These are phyloP conservation scores for Xylariomycetidae sp. DNA, from an alignment of 2,329 filamentous ascomycete species.

Conservation along the genomic window DNA sequence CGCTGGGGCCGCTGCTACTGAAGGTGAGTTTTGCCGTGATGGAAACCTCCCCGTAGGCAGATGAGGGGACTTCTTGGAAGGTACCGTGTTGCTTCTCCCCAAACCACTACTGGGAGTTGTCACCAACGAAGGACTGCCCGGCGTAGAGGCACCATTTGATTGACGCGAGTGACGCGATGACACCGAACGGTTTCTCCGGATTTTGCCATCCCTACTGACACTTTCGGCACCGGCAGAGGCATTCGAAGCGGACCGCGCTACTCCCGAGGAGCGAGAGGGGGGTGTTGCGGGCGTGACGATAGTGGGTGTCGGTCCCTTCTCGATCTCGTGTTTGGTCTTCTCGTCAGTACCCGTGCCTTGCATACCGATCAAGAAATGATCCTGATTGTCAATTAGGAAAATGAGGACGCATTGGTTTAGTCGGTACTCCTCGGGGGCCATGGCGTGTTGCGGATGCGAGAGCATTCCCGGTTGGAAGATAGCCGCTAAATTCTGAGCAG, in stretches of 20 bases:
- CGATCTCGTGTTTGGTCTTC: conserved; percentile 57
- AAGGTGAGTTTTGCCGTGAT: conserved; percentile 27
- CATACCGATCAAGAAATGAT: conserved; percentile 98
- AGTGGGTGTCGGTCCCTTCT: conserved; percentile 63
- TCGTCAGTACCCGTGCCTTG: conserved; percentile 97
- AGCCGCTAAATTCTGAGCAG: conserved; percentile 84
- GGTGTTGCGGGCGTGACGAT: conserved; percentile 43
- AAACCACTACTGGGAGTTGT: conserved; percentile 51
- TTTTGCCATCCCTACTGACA: conserved; percentile 69
- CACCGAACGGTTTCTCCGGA: conserved; percentile 84
- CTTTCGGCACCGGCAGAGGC: conserved; percentile 86
- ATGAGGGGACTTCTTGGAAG: conserved; percentile 79
- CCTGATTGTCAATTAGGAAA: conserved; percentile 96
- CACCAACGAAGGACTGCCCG: conserved; percentile 55
- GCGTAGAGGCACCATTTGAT: conserved; percentile 65
- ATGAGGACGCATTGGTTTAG: conserved; percentile 96
- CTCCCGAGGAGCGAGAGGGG: conserved; percentile 46
- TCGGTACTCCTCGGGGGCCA: conserved; percentile 90
- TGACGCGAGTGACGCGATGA: conserved; percentile 81
- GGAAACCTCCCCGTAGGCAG: conserved; percentile 63
- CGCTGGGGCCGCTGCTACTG: conserved; percentile 35
- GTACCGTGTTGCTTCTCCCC: conserved; percentile 78
- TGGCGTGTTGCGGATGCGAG: conserved; percentile 88
- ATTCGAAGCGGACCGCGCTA: conserved; percentile 76
- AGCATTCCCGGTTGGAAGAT: conserved; percentile 97